These are phyloP conservation scores for Coniosporium apollinis DNA, from an alignment of 495 filamentous ascomycete species.

Conservation along the genomic window DNA sequence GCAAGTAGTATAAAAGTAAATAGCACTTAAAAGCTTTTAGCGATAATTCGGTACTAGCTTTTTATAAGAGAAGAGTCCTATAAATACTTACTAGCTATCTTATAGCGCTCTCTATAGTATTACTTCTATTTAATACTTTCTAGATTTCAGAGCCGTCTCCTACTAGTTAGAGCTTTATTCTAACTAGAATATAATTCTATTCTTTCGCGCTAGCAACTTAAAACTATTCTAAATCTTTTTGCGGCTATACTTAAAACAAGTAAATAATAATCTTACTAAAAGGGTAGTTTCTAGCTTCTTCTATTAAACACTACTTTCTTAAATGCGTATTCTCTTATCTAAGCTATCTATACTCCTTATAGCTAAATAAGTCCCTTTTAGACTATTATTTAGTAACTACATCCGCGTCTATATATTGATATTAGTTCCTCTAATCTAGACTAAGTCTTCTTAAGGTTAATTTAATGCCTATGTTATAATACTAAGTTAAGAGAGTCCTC, in stretches of 20 bases:
- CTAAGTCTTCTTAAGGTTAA: slow-evolving; percentile 24
- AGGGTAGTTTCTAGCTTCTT: no score
- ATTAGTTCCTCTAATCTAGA: slow-evolving; percentile 19
- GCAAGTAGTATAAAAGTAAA: no score
- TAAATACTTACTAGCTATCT: slow-evolving; percentile 14
- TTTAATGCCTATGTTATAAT: slow-evolving; percentile 21
- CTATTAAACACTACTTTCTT: no score
- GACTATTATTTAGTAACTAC: slow-evolving; percentile 24
- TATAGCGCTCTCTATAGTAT: slow-evolving; percentile 9
- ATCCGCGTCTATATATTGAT: slow-evolving; percentile 21
- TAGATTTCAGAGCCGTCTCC: slow-evolving; percentile 27
- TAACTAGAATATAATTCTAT: slow-evolving; percentile 16
- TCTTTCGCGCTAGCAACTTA: slow-evolving; percentile 16
- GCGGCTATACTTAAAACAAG: no score
- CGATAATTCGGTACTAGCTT: slow-evolving; percentile 6
- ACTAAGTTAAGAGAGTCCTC: slow-evolving; percentile 16
- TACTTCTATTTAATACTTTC: slow-evolving; percentile 15
- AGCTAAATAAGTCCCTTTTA: no score
- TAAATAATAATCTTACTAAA: no score
- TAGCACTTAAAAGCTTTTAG: slow-evolving; percentile 3
- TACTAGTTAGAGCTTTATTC: slow-evolving; percentile 10
- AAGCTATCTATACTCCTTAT: no score
- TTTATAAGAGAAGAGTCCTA: no score
- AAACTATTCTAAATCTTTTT: slow-evolving; percentile 24
- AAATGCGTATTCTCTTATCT: no score